Evolutionary conservation across 345 rosid genomes (phyloP).

Genomic region (Erodium maritimum): DNA sequence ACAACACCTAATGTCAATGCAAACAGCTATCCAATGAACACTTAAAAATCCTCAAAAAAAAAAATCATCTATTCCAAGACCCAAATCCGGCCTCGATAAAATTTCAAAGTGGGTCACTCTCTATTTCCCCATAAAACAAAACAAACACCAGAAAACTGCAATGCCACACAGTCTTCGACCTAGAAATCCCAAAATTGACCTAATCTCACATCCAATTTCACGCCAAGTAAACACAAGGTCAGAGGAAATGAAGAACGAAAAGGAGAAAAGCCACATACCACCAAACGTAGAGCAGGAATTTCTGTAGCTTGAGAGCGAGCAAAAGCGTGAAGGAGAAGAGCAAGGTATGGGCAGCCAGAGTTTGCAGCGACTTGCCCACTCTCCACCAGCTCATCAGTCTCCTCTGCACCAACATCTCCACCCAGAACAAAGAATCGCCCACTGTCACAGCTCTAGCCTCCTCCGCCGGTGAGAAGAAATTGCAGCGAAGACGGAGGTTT

Average conservation of each 20-base stretch:
- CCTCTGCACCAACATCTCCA: slow-evolving; percentile 22
- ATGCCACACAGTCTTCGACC: too few relatives aligned
- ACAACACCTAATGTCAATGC: too few relatives aligned
- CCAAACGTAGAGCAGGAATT: slow-evolving; percentile 46
- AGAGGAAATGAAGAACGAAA: neutral
- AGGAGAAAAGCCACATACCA: slow-evolving; percentile 42
- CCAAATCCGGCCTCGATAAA: too few relatives aligned
- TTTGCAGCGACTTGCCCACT: slow-evolving; percentile 57
- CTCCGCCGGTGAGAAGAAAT: too few relatives aligned
- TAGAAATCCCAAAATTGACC: neutral
- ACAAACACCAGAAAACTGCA: neutral
- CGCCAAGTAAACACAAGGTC: too few relatives aligned
- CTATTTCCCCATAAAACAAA: too few relatives aligned
- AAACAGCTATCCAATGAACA: too few relatives aligned
- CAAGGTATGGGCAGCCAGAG: slow-evolving; percentile 49
- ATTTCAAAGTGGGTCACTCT: too few relatives aligned
- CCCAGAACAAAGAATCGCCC: too few relatives aligned
- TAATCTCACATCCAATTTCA: neutral
- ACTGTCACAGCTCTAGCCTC: too few relatives aligned
- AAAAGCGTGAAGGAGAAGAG: slow-evolving; percentile 75
- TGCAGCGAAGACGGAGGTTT: neutral
- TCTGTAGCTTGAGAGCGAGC: slow-evolving; percentile 67
- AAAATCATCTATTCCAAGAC: too few relatives aligned
- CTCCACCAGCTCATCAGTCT: slow-evolving; percentile 68
- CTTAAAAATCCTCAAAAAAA: too few relatives aligned